Percentiles rank a stretch among this genome's conserved stretches.
phyloP scores from a whole-genome alignment of 306 rosid species.

The Begonia loranthoides region DNA sequence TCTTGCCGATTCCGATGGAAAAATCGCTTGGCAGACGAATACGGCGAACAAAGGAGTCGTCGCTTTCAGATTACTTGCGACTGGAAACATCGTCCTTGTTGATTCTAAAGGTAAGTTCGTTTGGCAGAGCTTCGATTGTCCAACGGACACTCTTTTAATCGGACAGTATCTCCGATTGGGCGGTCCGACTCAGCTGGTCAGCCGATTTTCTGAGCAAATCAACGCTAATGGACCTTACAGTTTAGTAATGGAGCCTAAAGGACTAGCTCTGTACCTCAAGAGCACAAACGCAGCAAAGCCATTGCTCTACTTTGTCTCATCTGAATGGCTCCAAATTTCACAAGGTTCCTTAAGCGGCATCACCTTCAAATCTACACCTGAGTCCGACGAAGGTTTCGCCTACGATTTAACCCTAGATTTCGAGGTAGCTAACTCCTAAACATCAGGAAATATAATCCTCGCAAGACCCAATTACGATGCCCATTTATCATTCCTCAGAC shows the following conservation, averaged over 20 bases:
- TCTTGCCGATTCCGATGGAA: constrained; percentile 31
- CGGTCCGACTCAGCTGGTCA: constrained; percentile 23
- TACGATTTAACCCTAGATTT: constrained; percentile 19
- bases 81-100: constrained; percentile 44
- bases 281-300: constrained; percentile 36
- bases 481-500: constrained; percentile 40
- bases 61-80: constrained; percentile 37
- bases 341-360: constrained; percentile 20
- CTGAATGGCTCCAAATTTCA: constrained; percentile 9
- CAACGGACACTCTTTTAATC: constrained; percentile 59
- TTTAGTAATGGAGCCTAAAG: constrained; percentile 46
- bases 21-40: constrained; percentile 48
- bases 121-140: constrained; percentile 63
- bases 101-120: constrained; percentile 29
- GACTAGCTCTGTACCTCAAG: constrained; percentile 38
- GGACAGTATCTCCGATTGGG: constrained; percentile 29
- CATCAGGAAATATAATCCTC: constrained; percentile 9
- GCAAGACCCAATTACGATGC: constrained; percentile 45
- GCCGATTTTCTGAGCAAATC: constrained; percentile 35
- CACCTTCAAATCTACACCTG: constrained; percentile 16
- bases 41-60: constrained; percentile 41
- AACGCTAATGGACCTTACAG: constrained; percentile 44
- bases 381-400: constrained; percentile 12
- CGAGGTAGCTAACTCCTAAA: constrained; percentile 13
- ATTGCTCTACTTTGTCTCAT: constrained; percentile 23